A percentile compares a stretch with the other conserved stretches of the same genome.
Evolutionary conservation across 2,329 filamentous ascomycete species (phyloP).

Genomic region (Pyrenochaeta sp.): DNA sequence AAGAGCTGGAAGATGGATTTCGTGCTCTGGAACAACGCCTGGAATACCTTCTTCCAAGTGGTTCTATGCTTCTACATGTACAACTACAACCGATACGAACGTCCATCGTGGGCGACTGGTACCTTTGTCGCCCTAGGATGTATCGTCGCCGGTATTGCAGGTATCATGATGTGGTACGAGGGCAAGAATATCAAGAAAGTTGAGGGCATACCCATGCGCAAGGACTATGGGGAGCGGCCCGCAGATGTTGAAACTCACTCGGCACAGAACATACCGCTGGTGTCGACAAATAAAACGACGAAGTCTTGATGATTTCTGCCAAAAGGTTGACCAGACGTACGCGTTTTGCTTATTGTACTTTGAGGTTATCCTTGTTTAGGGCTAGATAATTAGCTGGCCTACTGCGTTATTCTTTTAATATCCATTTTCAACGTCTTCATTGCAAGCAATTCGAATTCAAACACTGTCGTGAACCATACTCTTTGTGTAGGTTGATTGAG

Average conservation of each 20-base stretch:
- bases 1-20: conserved; percentile 79
- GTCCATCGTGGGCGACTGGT: conserved; percentile 83
- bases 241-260: conserved; percentile 34
- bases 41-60: conserved; percentile 80
- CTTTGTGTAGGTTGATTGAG: no score
- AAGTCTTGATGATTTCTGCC: conserved; percentile 34
- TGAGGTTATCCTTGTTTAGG: no score
- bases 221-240: conserved; percentile 25
- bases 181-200: conserved; percentile 60
- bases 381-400: no score
- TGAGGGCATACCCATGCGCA: conserved; percentile 46
- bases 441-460: no score
- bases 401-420: no score
- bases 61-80: conserved; percentile 84
- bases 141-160: conserved; percentile 72
- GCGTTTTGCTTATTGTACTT: no score
- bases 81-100: conserved; percentile 74
- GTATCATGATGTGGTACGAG: conserved; percentile 75
- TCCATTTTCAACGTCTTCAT: no score
- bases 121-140: conserved; percentile 80
- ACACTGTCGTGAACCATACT: no score
- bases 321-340: conserved; percentile 7
- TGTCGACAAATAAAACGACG: conserved; percentile 23
- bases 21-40: conserved; percentile 79
- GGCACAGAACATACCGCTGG: conserved; percentile 27